A percentile compares a stretch with the other conserved stretches of the same genome.
Evolutionary conservation across 148 eudicot species (phyloP).

Genomic region (Selenicereus undatus): DNA sequence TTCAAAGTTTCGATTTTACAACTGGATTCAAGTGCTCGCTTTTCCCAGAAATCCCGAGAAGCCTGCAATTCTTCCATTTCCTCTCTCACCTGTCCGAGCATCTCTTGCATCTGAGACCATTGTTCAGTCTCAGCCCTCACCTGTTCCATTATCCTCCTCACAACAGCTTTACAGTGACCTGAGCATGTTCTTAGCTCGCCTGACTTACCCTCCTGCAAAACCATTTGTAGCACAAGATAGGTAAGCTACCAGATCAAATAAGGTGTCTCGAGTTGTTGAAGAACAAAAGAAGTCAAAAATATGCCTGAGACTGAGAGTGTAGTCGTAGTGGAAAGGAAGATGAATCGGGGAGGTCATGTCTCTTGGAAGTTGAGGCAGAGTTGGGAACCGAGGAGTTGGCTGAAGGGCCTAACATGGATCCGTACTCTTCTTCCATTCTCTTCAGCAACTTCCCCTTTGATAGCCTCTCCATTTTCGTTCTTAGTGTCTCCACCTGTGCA

Average conservation of each 20-base stretch:
- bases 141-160: constrained; percentile 78
- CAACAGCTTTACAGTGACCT: constrained; percentile 73
- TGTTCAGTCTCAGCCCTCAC: constrained; percentile 91
- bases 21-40: constrained; percentile 58
- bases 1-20: constrained; percentile 42
- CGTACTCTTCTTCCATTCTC: constrained; percentile 73
- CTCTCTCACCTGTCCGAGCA: constrained; percentile 65
- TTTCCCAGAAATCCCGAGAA: constrained; percentile 84
- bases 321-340: constrained; percentile 35
- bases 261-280: not conserved
- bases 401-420: constrained; percentile 44
- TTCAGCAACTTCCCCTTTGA: constrained; percentile 63
- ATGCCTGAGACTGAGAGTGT: constrained; percentile 54
- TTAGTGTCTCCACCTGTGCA: constrained; percentile 56
- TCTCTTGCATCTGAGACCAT: constrained; percentile 97
- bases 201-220: constrained; percentile 42
- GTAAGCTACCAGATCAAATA: not conserved
- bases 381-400: constrained; percentile 38
- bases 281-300: not conserved
- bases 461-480: constrained; percentile 68
- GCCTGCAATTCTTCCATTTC: constrained; percentile 90
- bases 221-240: not conserved
- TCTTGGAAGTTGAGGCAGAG: constrained; percentile 63
- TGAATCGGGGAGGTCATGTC: constrained; percentile 44
- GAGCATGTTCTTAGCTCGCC: constrained; percentile 42